phyloP scores from a whole-genome alignment of 352 stramenopile species.

The Salisapilia sapeloensis region DNA sequence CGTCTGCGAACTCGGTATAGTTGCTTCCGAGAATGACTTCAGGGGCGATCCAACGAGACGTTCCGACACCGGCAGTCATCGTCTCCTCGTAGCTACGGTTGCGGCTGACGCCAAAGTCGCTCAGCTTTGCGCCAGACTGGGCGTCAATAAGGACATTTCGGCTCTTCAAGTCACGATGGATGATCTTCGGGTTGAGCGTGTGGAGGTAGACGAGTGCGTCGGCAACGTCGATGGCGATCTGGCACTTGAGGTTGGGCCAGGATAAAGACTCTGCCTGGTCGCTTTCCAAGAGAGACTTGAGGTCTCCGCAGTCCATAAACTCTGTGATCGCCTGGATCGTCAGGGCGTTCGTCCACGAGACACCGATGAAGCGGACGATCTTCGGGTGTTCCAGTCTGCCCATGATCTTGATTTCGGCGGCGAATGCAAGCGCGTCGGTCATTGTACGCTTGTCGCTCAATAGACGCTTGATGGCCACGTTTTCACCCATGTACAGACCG shows the following conservation, averaged over 20 bases:
- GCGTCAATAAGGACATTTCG: slow-evolving; percentile 50
- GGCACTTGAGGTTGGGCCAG: slow-evolving; percentile 44
- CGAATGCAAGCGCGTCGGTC: slow-evolving; percentile 33
- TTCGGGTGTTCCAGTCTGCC: slow-evolving; percentile 39
- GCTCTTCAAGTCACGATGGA: slow-evolving; percentile 51
- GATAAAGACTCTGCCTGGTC: slow-evolving; percentile 15
- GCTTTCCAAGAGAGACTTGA: slow-evolving; percentile 28
- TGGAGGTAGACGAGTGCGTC: slow-evolving; percentile 60
- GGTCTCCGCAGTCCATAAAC: slow-evolving; percentile 53
- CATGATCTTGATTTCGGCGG: slow-evolving; percentile 39
- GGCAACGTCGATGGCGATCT: slow-evolving; percentile 48
- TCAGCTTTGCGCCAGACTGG: slow-evolving; percentile 36
- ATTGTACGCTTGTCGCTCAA: slow-evolving; percentile 35
- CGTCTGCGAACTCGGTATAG: slow-evolving; percentile 5
- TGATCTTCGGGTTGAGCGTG: slow-evolving; percentile 40
- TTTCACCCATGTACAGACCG: slow-evolving; percentile 39
- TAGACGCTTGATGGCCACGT: slow-evolving; percentile 47
- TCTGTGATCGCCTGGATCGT: slow-evolving; percentile 44
- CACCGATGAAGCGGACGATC: slow-evolving; percentile 48
- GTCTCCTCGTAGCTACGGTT: slow-evolving; percentile 33
- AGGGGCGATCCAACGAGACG: slow-evolving; percentile 8
- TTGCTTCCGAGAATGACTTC: slow-evolving; percentile 7
- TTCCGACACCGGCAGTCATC: slow-evolving; percentile 19
- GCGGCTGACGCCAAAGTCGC: slow-evolving; percentile 49
- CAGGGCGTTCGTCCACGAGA: slow-evolving; percentile 43